phyloP scores from a whole-genome alignment of 1,284 basidiomycete species.

The Phellinidium pouzarii region DNA sequence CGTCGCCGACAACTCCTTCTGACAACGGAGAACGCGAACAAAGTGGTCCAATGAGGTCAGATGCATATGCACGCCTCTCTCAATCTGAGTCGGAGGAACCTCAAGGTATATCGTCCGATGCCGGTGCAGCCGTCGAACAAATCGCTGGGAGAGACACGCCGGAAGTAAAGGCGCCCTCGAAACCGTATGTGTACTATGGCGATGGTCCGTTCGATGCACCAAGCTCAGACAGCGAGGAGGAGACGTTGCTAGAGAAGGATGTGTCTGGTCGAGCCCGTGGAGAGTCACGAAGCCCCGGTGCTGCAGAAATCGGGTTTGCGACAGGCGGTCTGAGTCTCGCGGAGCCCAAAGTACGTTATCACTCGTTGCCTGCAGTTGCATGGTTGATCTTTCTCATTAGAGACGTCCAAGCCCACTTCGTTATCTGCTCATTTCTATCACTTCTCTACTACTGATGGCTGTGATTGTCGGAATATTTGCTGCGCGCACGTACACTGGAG shows the following conservation, averaged over 20 bases:
- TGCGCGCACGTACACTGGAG: conserved; percentile 59
- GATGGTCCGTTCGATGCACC: conserved; percentile 68
- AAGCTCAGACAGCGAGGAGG: conserved; percentile 62
- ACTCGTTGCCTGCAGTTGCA: conserved; percentile 21
- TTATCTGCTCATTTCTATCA: conserved; percentile 48
- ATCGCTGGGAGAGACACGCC: not conserved
- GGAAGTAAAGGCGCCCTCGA: conserved; percentile 21
- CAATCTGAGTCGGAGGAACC: conserved; percentile 2
- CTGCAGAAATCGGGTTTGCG: conserved; percentile 20
- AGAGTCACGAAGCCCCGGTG: conserved; percentile 26
- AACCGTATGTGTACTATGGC: conserved; percentile 54
- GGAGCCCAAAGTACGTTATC: conserved; percentile 17
- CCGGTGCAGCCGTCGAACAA: too few relatives aligned
- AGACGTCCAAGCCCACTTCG: conserved; percentile 45
- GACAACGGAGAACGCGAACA: not conserved
- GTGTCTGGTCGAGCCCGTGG: not conserved
- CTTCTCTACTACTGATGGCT: conserved; percentile 47
- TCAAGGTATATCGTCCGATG: not conserved
- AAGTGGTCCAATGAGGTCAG: not conserved
- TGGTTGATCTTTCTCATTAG: conserved; percentile 5
- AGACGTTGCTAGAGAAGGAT: conserved; percentile 40
- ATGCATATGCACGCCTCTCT: not conserved
- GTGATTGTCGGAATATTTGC: conserved; percentile 63
- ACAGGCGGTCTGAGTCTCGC: not conserved
- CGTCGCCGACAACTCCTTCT: not conserved